phyloP scores from a whole-genome alignment of 495 filamentous ascomycete genomes.

The Hypoxylon subgilvum region DNA sequence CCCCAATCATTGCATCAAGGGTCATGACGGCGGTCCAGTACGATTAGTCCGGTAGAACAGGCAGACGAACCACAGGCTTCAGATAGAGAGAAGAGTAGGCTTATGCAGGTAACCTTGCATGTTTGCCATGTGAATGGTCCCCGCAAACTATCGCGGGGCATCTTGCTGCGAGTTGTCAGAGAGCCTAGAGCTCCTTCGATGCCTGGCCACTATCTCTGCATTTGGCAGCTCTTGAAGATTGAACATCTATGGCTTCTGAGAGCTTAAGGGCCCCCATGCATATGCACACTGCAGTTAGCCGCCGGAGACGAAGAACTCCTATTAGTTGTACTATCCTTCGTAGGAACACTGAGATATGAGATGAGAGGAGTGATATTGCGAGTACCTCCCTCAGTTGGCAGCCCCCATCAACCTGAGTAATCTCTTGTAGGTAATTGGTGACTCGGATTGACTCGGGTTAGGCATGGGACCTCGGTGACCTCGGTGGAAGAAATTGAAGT shows the following conservation, averaged over 20 bases:
- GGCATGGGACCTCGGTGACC: neutral
- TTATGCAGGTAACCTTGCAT: constrained; percentile 39
- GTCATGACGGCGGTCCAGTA: constrained; percentile 12
- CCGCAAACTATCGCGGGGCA: constrained; percentile 23
- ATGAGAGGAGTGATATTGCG: neutral
- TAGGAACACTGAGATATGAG: neutral
- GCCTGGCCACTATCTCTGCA: constrained; percentile 3
- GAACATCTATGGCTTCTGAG: constrained; percentile 18
- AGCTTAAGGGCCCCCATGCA: constrained; percentile 32
- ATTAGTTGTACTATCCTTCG: constrained; percentile 11
- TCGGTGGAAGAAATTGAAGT: neutral
- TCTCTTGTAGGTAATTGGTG: neutral
- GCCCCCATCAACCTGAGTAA: too few species aligned
- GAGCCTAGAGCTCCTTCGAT: constrained; percentile 22
- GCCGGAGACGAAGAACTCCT: constrained; percentile 26
- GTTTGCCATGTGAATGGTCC: constrained; percentile 35
- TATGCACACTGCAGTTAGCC: constrained; percentile 39
- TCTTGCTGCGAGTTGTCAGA: constrained; percentile 7
- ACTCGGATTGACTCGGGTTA: neutral
- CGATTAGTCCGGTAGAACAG: constrained; percentile 26
- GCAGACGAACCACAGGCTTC: constrained; percentile 36
- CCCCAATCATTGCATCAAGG: constrained; percentile 33
- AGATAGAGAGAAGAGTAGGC: constrained; percentile 27
- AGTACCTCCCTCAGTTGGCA: too few species aligned
- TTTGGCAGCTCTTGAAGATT: constrained; percentile 3